Evolutionary conservation across 768 basidiomycete genomes (phyloP).

Genomic region (Flagelloscypha sp.): DNA sequence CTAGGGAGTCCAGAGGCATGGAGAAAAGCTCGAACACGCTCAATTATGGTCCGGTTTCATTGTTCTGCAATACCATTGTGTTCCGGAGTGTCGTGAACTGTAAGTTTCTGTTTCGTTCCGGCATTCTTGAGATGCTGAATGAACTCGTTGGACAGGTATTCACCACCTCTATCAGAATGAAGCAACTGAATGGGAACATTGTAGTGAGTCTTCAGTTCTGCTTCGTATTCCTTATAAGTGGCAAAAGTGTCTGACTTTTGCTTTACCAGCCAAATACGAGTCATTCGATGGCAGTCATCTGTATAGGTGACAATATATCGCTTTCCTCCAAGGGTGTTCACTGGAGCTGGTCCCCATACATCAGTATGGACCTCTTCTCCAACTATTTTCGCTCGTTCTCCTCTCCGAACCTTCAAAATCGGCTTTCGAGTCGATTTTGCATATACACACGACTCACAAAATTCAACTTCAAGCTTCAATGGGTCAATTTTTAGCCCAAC

Average conservation of each 20-base stretch:
- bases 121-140: slow-evolving; percentile 18
- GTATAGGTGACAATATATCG: slow-evolving; percentile 30
- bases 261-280: slow-evolving; percentile 20
- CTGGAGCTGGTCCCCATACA: slow-evolving; percentile 36
- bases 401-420: slow-evolving; percentile 14
- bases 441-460: slow-evolving; percentile 36
- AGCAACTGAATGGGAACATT: slow-evolving; percentile 21
- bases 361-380: slow-evolving; percentile 31
- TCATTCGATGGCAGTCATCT: slow-evolving; percentile 23
- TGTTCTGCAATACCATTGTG: slow-evolving; percentile 38
- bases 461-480: slow-evolving; percentile 14
- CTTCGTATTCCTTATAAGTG: slow-evolving; percentile 25
- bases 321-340: slow-evolving; percentile 16
- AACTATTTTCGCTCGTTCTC: slow-evolving; percentile 19
- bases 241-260: slow-evolving; percentile 22
- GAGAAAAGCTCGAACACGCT: slow-evolving; percentile 26
- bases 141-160: slow-evolving; percentile 32
- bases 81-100: slow-evolving; percentile 32
- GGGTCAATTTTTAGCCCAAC: slow-evolving; percentile 18
- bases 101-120: slow-evolving; percentile 31
- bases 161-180: slow-evolving; percentile 34
- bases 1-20: slow-evolving; percentile 25
- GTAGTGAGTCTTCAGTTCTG: slow-evolving; percentile 23
- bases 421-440: slow-evolving; percentile 31
- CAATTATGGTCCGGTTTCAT: slow-evolving; percentile 27